Percentiles rank a stretch among this genome's conserved stretches.
Evolutionary conservation across 1,284 basidiomycete species (phyloP).

Genomic region (Moesziomyces antarcticus): DNA sequence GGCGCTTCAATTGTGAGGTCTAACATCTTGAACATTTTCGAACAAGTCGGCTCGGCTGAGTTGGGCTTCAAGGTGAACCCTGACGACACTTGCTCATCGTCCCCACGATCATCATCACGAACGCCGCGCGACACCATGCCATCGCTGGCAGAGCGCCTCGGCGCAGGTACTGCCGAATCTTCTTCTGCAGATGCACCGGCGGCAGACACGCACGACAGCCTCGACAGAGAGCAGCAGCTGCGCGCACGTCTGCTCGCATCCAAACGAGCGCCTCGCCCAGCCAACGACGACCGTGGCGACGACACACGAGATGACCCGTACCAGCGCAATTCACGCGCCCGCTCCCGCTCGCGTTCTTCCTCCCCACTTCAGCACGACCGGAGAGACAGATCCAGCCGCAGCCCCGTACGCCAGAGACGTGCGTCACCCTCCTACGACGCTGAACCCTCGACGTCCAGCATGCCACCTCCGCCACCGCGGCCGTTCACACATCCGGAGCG

Average conservation of each 20-base stretch:
- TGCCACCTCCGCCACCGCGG: slow-evolving; percentile 11
- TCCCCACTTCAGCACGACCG: slow-evolving; percentile 1
- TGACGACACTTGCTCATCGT: not conserved
- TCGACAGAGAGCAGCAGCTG: slow-evolving; percentile 28
- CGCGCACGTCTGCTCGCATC: slow-evolving; percentile 36
- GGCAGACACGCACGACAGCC: slow-evolving; percentile 6
- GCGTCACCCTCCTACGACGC: slow-evolving; percentile 26
- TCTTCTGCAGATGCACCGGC: not conserved
- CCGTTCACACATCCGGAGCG: slow-evolving; percentile 31
- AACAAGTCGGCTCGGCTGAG: not conserved
- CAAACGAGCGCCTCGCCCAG: slow-evolving; percentile 10
- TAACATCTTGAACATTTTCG: not conserved
- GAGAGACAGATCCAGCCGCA: not conserved
- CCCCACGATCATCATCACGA: slow-evolving; percentile 3
- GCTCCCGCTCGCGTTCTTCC: slow-evolving; percentile 1
- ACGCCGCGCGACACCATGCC: slow-evolving; percentile 18
- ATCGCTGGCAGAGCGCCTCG: slow-evolving; percentile 27
- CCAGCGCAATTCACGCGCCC: not conserved
- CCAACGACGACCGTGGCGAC: not conserved
- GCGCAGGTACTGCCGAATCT: slow-evolving; percentile 4
- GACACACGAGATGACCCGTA: not conserved
- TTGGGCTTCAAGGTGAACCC: not conserved
- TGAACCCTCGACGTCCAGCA: slow-evolving; percentile 8
- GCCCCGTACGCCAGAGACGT: slow-evolving; percentile 1
- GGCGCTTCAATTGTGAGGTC: no score